Evolutionary conservation across 2,329 filamentous ascomycete species (phyloP).

Genomic region (Monosporascus ibericus): DNA sequence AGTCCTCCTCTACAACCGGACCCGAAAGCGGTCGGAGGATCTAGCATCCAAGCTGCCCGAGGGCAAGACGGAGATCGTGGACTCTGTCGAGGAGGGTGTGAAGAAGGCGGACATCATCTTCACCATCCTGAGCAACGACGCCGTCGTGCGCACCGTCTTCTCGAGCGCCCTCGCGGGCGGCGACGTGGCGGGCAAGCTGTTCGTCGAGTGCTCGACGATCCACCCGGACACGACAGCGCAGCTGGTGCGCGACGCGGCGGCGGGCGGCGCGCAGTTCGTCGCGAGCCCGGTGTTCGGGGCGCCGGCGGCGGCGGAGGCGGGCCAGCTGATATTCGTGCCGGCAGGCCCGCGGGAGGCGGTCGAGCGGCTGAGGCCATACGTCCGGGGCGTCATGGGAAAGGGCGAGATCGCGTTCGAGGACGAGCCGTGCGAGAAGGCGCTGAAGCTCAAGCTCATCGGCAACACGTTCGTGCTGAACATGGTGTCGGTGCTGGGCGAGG

Average conservation of each 20-base stretch:
- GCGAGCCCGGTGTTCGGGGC: conserved; percentile 63
- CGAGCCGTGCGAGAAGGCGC: conserved; percentile 43
- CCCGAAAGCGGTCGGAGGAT: conserved; percentile 56
- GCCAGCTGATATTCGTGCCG: conserved; percentile 59
- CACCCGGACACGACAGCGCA: conserved; percentile 74
- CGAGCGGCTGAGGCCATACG: conserved; percentile 58
- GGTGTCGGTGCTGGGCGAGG: conserved; percentile 73
- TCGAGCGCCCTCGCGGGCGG: conserved; percentile 44
- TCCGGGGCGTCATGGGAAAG: conserved; percentile 59
- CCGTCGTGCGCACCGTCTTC: conserved; percentile 60
- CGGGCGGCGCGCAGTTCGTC: conserved; percentile 65
- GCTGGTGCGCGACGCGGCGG: conserved; percentile 51
- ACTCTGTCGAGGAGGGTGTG: conserved; percentile 60
- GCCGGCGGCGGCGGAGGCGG: conserved; percentile 56
- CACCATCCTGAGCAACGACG: conserved; percentile 73
- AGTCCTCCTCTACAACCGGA: conserved; percentile 77
- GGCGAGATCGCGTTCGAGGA: conserved; percentile 43
- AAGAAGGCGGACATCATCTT: conserved; percentile 72
- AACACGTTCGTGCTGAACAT: conserved; percentile 84
- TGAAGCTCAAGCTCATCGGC: conserved; percentile 73
- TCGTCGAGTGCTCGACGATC: conserved; percentile 84
- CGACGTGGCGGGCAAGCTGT: conserved; percentile 63
- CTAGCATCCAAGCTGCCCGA: conserved; percentile 54
- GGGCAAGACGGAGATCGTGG: conserved; percentile 58
- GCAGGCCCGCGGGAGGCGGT: conserved; percentile 53